Evolutionary conservation across 1,284 basidiomycete species (phyloP), one percentile per base, ranked within the genome.

Genomic region (Ganoderma leucocontextum): DNA sequence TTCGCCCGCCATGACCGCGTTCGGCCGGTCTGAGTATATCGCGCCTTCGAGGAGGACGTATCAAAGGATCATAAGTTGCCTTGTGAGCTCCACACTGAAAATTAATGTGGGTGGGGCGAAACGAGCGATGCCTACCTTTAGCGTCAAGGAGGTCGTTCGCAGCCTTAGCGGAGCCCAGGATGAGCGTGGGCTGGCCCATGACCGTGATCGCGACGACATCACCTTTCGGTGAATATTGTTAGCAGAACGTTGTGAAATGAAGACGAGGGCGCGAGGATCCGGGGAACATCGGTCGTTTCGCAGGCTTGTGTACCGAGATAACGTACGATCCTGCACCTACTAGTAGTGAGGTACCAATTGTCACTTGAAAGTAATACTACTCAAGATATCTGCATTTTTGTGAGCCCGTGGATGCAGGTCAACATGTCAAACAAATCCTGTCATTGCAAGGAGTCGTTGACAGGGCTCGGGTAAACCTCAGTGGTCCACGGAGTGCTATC

Each of bases 11-110:
- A 84, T 83, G 6, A 81, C 72, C 19, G 82, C 78, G 2, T 74
- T 65, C 1, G 82, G 82, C 25, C 83, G 77, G 66, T 83, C 82
- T 7, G 82, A 83, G 72, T 84, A 84, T 17, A 82, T 81, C 8
- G 66, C 67, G 9, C 79, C 80, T 80, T 58, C 17, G 38, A 36
- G 59, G 59, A 7, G 4, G 8, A 53, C 35, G 15, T 8, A 49
- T 33, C 38, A 10, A 15, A 41, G 49, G 33, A 19, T 19, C 39
- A 36, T 58, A 57, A 38, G 41, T 17, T n/a, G 25, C 1, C 2
- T 33, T n/a, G 1, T 38, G 19, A 38, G 36, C 17, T 55, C 41
- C 44, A 36, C 3, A 47, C n/a, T 59, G 17, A 19, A 8, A 35
- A 29, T 29, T 29, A 29, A 29, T 29, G 29, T 29, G 29, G 29